phyloP scores from a whole-genome alignment of 139 green algal genomes.

The Closterium sp. region DNA sequence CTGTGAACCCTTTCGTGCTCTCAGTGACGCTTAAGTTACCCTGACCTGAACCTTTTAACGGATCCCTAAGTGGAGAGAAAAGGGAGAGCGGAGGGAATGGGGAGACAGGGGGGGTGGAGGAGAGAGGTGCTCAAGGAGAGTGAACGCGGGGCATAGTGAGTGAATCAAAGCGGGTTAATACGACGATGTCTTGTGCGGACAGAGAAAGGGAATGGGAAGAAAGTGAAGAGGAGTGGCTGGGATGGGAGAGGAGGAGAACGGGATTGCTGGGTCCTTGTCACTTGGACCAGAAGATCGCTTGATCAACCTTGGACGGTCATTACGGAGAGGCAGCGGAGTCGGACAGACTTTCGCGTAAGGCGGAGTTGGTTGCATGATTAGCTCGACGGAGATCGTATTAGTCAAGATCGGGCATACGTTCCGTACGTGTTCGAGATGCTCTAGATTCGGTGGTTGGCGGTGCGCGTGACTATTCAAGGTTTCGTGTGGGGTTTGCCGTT shows the following conservation, averaged over 20 bases:
- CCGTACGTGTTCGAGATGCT: not conserved
- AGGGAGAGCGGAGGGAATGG: no score
- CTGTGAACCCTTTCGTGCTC: no score
- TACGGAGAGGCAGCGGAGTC: not conserved
- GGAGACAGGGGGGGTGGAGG: no score
- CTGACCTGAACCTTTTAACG: no score
- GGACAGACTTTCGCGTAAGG: not conserved
- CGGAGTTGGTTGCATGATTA: not conserved
- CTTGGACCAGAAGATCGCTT: no score
- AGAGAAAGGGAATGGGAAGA: not conserved
- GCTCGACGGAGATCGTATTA: not conserved
- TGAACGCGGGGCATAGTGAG: no score
- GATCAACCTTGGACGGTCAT: not conserved
- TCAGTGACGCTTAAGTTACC: no score
- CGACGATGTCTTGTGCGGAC: not conserved
- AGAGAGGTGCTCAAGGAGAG: no score
- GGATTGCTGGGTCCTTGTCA: not conserved
- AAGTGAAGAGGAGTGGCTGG: no score
- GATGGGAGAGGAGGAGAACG: no score
- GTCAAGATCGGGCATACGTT: not conserved
- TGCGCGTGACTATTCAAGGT: not conserved
- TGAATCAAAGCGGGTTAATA: not conserved
- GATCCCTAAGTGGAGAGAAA: no score
- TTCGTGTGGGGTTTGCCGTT: no score
- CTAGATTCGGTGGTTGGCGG: not conserved